Conservation (phyloP, 1,139 yeast species). For the Hemisphaericaspora xylanilytica region DNA sequence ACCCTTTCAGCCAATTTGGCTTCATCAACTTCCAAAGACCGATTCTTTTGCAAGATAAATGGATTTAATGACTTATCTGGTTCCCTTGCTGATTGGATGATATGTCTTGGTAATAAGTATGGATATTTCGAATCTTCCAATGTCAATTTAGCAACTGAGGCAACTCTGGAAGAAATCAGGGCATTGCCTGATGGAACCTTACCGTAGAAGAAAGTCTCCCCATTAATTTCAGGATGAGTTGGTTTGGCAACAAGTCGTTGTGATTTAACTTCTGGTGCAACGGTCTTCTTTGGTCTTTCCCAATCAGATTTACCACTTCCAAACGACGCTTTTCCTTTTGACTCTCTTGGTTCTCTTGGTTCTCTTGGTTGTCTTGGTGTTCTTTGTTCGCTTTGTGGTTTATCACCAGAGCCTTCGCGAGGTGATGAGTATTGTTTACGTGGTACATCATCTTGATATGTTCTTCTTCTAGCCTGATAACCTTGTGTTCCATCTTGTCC, state of each 20-base stretch:
- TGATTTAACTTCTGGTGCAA: conserved; percentile 13
- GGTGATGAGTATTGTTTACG: too few relatives aligned
- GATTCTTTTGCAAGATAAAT: conserved; percentile 36
- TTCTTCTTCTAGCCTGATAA: not conserved
- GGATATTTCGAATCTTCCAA: conserved; percentile 45
- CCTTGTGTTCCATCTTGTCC: not conserved
- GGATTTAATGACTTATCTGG: conserved; percentile 20
- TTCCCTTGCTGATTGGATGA: conserved; percentile 29
- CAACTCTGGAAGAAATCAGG: conserved; percentile 36
- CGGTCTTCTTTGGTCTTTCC: conserved; percentile 4
- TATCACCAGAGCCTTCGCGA: too few relatives aligned
- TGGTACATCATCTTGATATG: not conserved
- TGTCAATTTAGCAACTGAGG: conserved; percentile 41
- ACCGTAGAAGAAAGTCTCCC: conserved; percentile 40
- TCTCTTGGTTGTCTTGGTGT: conserved; percentile 6
- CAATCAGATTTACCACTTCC: not conserved
- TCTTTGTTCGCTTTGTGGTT: conserved; percentile 3
- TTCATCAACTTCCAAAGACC: conserved; percentile 26
- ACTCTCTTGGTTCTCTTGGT: conserved; percentile 8
- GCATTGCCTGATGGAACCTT: conserved; percentile 34
- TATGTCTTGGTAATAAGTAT: conserved; percentile 36
- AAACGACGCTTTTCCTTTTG: not conserved
- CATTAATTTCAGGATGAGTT: conserved; percentile 24
- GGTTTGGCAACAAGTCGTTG: conserved; percentile 19
- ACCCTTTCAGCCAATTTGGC: conserved; percentile 26